Base-by-base conservation (phyloP, 2,329 filamentous ascomycete species). In the Phyllosticta capitalensis region DNA sequence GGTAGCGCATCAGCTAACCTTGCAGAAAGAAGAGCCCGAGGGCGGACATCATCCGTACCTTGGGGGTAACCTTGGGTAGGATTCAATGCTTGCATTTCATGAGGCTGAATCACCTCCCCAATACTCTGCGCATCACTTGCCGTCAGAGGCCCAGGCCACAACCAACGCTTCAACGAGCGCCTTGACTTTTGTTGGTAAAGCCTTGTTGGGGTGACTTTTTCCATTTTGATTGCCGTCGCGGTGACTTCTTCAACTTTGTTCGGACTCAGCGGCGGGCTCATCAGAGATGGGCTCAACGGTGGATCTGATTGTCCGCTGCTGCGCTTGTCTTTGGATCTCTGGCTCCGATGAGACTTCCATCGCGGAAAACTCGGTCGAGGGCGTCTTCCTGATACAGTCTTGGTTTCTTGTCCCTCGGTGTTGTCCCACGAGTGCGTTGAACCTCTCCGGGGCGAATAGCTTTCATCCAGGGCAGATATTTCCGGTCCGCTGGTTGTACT, bases 91-190 rank as follows among this genome's bases (percentile, higher is more conserved):
- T 5, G 20, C 48, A 55, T 24, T 10, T 55, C 45, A 10, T 17
- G 12, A 17, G 53, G 9, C 7, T 45, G 49, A 26, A 55, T 59
- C 12, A 59, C 58, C 19, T 55, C 26, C 10, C 22, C 26, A 20
- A 59, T 55, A 20, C 53, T 59, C 21, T 52, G 53, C 17, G 53
- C 28, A 48, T 59, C 58, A 21, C 58, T 52, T 20, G 58, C 17
- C 5, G 26, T 26, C 20, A 45, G 5, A 2, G 58, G 58, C 14
- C 48, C 53, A 9, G 38, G 52, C 58, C 52, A 55, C 17, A 55
- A 20, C 58, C 58, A 55, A 14, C 52, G 52, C 21, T 59, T 59
- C 17, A 52, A 19, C 9, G 48, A 59, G 22, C 22, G 48, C 6
- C 21, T 58, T n/a, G 22, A 26, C 9, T 45, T 45, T 45, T 3